Base-by-base conservation (phyloP, 2,329 filamentous ascomycete species). In the Curvularia spicifera region DNA sequence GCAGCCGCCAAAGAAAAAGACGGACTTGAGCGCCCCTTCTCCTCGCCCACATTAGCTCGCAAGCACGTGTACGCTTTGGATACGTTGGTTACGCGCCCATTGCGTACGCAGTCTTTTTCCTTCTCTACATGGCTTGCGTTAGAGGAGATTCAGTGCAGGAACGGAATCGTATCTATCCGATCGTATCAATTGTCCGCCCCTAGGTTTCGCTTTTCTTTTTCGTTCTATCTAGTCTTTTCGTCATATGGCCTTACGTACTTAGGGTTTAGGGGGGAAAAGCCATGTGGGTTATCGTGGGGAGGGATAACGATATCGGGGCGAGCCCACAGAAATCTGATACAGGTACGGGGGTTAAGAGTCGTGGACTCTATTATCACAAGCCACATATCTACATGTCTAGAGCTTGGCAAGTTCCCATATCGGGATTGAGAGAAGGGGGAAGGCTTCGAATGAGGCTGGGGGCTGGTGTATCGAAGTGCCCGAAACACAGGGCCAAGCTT, bases 41-140 rank as follows among this genome's bases (percentile, higher is more conserved):
- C 26, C 26, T 28, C 26, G 26, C 26, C 26, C 26, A 28, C 8
- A 8, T 28, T 28, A 28, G 26, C 29, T 12, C 12, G 10, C 13
- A 43, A 12, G 18, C 29, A 47, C 44, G 44, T 47, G 44, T 33
- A 24, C 29, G 9, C 4, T 13, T 28, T 26, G 20, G 15, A 50
- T 50, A 50, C 47, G 33, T 5, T 6, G 22, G 26, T 8, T 50
- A 50, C 47, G 47, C 35, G 47, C 47, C 47, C 22, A 24, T 48
- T 10, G 20, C 43, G 26, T n/a, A 6, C 10, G 29, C 9, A 8
- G 9, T 10, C 4, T 10, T 31, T 31, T 31, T 12, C 22, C 22
- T 24, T 24, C 22, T 24, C 4, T 24, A 4, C 22, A 24, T 24
- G 3, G 22, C 22, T 24, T 24, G 22, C 22, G 22, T 24, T 24